These are phyloP conservation scores for Curvularia spicifera DNA, from an alignment of 2,329 filamentous ascomycete genomes.

Conservation along the genomic window DNA sequence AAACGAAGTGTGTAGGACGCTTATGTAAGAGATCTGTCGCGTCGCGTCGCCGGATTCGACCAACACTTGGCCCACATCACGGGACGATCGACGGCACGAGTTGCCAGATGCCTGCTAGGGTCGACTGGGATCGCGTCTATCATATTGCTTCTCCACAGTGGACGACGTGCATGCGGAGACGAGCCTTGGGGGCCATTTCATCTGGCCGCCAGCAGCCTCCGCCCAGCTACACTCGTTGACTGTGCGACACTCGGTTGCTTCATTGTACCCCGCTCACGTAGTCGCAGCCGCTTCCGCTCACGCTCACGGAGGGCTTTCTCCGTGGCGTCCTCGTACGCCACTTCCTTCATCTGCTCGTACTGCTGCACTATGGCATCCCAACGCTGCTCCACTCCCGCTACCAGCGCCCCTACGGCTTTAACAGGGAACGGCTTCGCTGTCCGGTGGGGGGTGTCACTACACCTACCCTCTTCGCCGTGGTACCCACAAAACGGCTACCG, in stretches of 20 bases:
- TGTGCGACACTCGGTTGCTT: neutral
- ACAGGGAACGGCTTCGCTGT: neutral
- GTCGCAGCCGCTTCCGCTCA: neutral
- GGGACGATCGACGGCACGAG: neutral
- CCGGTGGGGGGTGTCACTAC: constrained; percentile 1
- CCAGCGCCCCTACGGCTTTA: neutral
- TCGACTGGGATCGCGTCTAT: neutral
- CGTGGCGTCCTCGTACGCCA: constrained; percentile 2
- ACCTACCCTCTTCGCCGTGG: neutral
- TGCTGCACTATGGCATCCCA: neutral
- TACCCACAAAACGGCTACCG: constrained; percentile 3
- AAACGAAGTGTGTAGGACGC: neutral
- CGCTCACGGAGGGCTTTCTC: neutral
- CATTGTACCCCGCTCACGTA: constrained; percentile 2
- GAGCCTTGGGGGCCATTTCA: neutral
- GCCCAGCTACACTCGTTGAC: neutral
- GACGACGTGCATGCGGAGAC: neutral
- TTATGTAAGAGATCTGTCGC: constrained; percentile 8
- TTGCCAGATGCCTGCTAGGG: neutral
- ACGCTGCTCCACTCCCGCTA: neutral
- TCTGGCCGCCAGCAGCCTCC: neutral
- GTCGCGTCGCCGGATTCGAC: neutral
- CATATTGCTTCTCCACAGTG: neutral
- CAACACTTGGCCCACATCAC: neutral
- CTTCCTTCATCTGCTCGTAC: neutral